Evolutionary conservation across 208 protist genomes (phyloP), one percentile per base, ranked within the genome.

Genomic region (Leishmania tarentolae): DNA sequence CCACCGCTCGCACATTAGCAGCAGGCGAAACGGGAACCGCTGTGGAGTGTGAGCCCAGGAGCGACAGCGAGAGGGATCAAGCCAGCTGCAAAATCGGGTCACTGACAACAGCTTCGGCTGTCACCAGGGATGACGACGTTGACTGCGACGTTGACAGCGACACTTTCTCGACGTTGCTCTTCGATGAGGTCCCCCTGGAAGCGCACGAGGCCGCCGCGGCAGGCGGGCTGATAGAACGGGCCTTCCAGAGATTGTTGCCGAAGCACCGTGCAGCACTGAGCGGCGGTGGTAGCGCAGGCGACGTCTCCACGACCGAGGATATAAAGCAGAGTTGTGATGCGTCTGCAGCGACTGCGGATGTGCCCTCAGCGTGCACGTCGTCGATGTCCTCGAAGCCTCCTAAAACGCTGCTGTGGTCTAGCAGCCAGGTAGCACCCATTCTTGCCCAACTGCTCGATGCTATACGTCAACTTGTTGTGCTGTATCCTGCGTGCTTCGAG

Each of bases 371-470:
- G 19, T 46, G 17, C 63, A 21, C 40, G 24, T 71, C 66, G 66
- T 53, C 50, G 50, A 71, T 46, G 66, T 42, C 66, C 7, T 31
- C 72, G 6, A 61, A n/a, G 72, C 31, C 72, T 31, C 46, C 72
- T 8, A 13, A 28, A 15, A 35, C n/a, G 31, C 24, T 37, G 31
- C 47, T 40, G 50, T 28, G 44, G 72, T 57, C 47, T 24, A n/a
- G 46, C 78, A 86, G 53, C 28, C 84, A 78, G 74, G 47, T 69
- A 0, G 88, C 96, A 7, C 98, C 98, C 24, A 96, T 99, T 63
- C 96, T 99, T 71, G 47, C 92, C 9, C 98, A 99, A 90, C 99
- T 95, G 57, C 84, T 99, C 28, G 98, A 99, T 75, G 94, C 90
- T 77, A 94, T 99, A 53, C 97, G 87, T 78, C 98, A 99, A 46